Conservation (phyloP, 768 basidiomycete species). For the Rhizopogon vinicolor region DNA sequence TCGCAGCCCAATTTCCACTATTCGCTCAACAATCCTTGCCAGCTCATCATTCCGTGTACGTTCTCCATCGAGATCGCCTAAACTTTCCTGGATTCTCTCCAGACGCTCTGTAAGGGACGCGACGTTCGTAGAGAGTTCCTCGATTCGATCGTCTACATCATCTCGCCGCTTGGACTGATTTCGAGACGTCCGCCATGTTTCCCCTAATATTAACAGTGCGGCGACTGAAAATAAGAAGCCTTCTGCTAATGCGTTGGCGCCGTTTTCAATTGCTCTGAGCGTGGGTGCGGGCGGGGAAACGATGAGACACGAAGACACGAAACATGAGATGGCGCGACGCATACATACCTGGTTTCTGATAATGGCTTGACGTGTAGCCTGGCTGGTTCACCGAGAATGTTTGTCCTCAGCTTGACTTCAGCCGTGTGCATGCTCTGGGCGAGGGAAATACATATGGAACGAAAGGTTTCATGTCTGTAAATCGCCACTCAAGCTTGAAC, state of each 20-base stretch:
- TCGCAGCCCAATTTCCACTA: slow-evolving; percentile 64
- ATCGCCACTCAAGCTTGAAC: neutral
- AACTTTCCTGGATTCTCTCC: slow-evolving; percentile 39
- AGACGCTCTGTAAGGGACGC: slow-evolving; percentile 41
- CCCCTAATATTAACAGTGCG: slow-evolving; percentile 66
- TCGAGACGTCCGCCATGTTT: slow-evolving; percentile 70
- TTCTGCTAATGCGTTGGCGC: slow-evolving; percentile 80
- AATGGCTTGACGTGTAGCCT: slow-evolving; percentile 64
- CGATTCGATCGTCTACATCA: slow-evolving; percentile 66
- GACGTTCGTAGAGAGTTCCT: slow-evolving; percentile 46
- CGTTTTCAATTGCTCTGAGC: slow-evolving; percentile 81
- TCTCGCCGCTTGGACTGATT: slow-evolving; percentile 69
- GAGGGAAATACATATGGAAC: slow-evolving; percentile 62
- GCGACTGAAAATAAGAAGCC: slow-evolving; percentile 82
- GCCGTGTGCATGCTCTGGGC: slow-evolving; percentile 75
- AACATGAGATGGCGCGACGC: slow-evolving; percentile 13
- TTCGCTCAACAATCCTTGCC: slow-evolving; percentile 55
- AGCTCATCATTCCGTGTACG: slow-evolving; percentile 56
- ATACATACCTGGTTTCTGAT: slow-evolving; percentile 68
- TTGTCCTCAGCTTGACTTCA: slow-evolving; percentile 68
- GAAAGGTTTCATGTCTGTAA: slow-evolving; percentile 69
- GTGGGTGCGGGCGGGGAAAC: neutral
- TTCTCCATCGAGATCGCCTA: slow-evolving; percentile 27
- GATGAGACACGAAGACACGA: neutral
- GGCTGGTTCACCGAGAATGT: slow-evolving; percentile 73